Conservation (phyloP, 2,329 filamentous ascomycete species). For the Arachnomyces sp. region DNA sequence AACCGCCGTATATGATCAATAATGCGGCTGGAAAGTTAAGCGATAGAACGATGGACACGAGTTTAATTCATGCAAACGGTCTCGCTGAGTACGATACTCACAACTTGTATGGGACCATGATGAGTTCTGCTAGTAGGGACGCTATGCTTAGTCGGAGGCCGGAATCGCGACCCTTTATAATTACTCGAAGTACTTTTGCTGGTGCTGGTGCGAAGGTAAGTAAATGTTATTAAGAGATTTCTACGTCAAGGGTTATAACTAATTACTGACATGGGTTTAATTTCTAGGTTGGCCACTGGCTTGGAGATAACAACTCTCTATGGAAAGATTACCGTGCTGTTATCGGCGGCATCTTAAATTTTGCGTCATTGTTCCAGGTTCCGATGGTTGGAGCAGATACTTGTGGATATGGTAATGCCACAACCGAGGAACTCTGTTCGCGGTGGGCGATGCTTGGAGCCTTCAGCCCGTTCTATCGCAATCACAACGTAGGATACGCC, state of each 20-base stretch:
- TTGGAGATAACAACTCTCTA: slow-evolving; percentile 30
- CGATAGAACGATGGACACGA: slow-evolving; percentile 58
- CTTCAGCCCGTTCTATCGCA: slow-evolving; percentile 17
- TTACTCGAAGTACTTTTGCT: slow-evolving; percentile 69
- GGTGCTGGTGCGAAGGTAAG: slow-evolving; percentile 55
- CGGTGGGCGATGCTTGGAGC: slow-evolving; percentile 23
- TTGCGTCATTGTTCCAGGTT: slow-evolving; percentile 41
- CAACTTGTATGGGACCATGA: slow-evolving; percentile 70
- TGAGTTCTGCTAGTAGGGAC: slow-evolving; percentile 57
- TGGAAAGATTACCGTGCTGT: slow-evolving; percentile 43
- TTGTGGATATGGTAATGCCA: slow-evolving; percentile 21
- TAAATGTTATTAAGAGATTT: background rate
- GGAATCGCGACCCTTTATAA: slow-evolving; percentile 57
- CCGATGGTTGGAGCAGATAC: slow-evolving; percentile 38
- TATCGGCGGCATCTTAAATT: slow-evolving; percentile 41
- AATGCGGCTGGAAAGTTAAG: slow-evolving; percentile 49
- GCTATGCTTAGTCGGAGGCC: slow-evolving; percentile 63
- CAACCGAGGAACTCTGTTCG: slow-evolving; percentile 20
- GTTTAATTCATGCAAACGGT: slow-evolving; percentile 58
- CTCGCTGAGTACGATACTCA: slow-evolving; percentile 66
- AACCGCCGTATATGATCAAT: slow-evolving; percentile 58
- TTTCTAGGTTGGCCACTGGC: slow-evolving; percentile 41
- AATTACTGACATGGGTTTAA: background rate
- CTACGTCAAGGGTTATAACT: background rate
- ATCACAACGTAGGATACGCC: slow-evolving; percentile 16